Conservation (phyloP, 2,329 filamentous ascomycete genomes). For the Cercospora sojina region DNA sequence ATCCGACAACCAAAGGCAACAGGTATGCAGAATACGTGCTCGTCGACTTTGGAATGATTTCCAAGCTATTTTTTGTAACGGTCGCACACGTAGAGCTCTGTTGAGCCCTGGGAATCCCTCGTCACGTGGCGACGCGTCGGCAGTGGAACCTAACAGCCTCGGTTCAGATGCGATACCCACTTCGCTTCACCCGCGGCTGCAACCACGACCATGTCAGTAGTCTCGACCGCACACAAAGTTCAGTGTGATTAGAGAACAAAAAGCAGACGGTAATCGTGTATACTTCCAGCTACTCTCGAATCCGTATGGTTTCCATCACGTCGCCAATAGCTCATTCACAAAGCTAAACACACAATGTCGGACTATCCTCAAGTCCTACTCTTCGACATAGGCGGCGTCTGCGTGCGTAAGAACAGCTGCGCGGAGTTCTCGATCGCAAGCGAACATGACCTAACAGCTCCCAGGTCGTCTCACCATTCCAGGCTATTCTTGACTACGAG, state of each 20-base stretch:
- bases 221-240: not conserved
- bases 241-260: not conserved
- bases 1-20: not conserved
- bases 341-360: not conserved
- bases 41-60: not conserved
- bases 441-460: not conserved
- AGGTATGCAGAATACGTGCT: not conserved
- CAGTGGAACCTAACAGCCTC: not conserved
- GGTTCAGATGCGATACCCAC: not conserved
- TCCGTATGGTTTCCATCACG: not conserved
- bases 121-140: not conserved
- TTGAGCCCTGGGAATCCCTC: not conserved
- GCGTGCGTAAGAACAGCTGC: conserved; percentile 62
- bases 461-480: conserved; percentile 86
- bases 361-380: conserved; percentile 68
- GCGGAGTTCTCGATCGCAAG: not conserved
- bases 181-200: not conserved
- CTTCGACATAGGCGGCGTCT: conserved; percentile 96
- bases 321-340: not conserved
- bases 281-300: not conserved
- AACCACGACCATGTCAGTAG: not conserved
- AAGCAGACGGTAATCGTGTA: not conserved
- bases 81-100: not conserved
- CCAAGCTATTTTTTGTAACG: too few species aligned
- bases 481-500: conserved; percentile 91